Base-by-base conservation (phyloP, 2,329 filamentous ascomycete genomes). In the Fusarium sp. region DNA sequence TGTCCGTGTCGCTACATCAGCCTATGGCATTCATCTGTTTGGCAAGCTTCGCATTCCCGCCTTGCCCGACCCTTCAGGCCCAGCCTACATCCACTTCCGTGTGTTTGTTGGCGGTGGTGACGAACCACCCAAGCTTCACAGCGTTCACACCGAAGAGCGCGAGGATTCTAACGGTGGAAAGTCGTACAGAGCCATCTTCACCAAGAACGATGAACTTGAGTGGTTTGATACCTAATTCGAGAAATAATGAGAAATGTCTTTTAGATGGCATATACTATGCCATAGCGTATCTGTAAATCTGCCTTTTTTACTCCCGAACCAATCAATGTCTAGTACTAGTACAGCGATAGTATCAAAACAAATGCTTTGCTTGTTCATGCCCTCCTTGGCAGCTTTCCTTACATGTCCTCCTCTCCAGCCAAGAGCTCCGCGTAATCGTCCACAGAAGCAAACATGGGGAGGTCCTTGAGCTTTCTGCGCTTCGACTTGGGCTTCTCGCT, bases 71-170 rank as follows among this genome's bases (percentile, higher is more conserved):
- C 31, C 62, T 34, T 82, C 83, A 52, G 90, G 90, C 67, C 90
- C 91, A 62, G 81, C 91, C 0, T 86, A 97, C 59, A 89, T 92
- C 7, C 97, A 98, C 80, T 87, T 98, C 70, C 94, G 98, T 82
- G 92, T 97, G 53, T 96, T 90, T 77, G 89, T 97, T 63, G 93
- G 97, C 79, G 89, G 97, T 9, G 91, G 93, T 10, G 86, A 97
- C 66, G 92, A 93, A 15, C 61, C 67, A 78, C 92, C 94, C 34
- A 94, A 97, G 87, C 85, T 94, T 85, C 89, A 95, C 67, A 94
- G 97, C 77, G 94, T 95, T 34, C 98, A 98, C 88, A 94, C 94
- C 4, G 83, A 98, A 68, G 97, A 98, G 83, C 96, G 96, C 86
- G 96, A 97, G 86, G 94, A 94, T 7, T 84, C 93, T n/a, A 89